These are phyloP conservation scores for Cryptomeria japonica DNA, from an alignment of 75 land plant genomes.

Conservation along the genomic window DNA sequence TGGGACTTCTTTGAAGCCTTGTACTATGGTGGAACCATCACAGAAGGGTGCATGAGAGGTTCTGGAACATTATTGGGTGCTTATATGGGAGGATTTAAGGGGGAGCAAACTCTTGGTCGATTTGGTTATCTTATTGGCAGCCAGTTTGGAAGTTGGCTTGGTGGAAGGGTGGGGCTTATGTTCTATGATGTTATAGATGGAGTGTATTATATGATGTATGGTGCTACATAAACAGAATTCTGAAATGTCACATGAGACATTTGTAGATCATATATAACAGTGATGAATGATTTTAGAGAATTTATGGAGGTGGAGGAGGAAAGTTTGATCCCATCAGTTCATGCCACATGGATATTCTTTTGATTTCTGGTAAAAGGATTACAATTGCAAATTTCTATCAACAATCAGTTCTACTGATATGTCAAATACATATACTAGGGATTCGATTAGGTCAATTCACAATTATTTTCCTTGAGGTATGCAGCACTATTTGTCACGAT, in stretches of 20 bases:
- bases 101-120: slow-evolving; percentile 79
- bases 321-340: background rate
- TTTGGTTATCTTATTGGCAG: slow-evolving; percentile 95
- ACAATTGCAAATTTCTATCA: background rate
- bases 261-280: background rate
- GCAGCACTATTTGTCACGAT: background rate
- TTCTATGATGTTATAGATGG: slow-evolving; percentile 81
- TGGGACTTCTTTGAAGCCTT: slow-evolving; percentile 97
- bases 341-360: background rate
- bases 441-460: background rate
- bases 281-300: background rate
- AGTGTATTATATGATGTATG: slow-evolving; percentile 34
- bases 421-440: background rate
- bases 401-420: background rate
- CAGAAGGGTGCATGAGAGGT: slow-evolving; percentile 77
- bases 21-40: slow-evolving; percentile 81
- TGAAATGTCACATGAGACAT: background rate
- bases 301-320: background rate
- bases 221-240: background rate
- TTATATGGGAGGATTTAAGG: slow-evolving; percentile 73
- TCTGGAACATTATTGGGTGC: slow-evolving; percentile 83
- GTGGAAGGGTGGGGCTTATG: slow-evolving; percentile 88
- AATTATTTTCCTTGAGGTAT: background rate
- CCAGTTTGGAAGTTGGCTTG: slow-evolving; percentile 90
- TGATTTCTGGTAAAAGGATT: background rate